These are phyloP conservation scores for Fusarium chaquense DNA, from an alignment of 2,329 filamentous ascomycete species.

Conservation along the genomic window DNA sequence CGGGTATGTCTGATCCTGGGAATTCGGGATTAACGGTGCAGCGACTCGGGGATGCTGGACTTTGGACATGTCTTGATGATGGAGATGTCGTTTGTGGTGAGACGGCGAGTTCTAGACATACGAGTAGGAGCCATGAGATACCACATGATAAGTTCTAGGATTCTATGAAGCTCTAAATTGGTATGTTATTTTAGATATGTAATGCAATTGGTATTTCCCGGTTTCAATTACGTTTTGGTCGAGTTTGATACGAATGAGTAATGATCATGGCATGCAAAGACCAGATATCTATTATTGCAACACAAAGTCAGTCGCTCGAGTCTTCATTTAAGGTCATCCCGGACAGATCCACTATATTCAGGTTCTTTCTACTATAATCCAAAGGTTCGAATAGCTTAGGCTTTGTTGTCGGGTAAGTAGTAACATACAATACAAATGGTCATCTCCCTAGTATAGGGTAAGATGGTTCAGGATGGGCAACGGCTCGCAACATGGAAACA, in stretches of 20 bases:
- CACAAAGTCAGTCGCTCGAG: no score
- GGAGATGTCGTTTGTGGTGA: not conserved
- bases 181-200: not conserved
- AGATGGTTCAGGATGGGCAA: not conserved
- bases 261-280: not conserved
- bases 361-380: not conserved
- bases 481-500: not conserved
- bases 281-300: no score
- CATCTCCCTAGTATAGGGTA: not conserved
- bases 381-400: not conserved
- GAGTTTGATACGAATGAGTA: not conserved
- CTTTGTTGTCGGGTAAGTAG: not conserved
- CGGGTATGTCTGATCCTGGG: conserved; percentile 63
- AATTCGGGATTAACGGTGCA: conserved; percentile 58
- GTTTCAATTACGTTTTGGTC: not conserved
- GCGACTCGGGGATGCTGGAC: conserved; percentile 35
- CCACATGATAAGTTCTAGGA: not conserved
- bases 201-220: not conserved
- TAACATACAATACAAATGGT: no score
- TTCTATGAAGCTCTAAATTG: no score
- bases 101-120: not conserved
- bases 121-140: not conserved
- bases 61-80: conserved; percentile 29
- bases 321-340: no score
- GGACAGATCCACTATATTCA: not conserved